Base-by-base conservation (phyloP, 2,329 filamentous ascomycete genomes). In the Colletotrichum coccodes region DNA sequence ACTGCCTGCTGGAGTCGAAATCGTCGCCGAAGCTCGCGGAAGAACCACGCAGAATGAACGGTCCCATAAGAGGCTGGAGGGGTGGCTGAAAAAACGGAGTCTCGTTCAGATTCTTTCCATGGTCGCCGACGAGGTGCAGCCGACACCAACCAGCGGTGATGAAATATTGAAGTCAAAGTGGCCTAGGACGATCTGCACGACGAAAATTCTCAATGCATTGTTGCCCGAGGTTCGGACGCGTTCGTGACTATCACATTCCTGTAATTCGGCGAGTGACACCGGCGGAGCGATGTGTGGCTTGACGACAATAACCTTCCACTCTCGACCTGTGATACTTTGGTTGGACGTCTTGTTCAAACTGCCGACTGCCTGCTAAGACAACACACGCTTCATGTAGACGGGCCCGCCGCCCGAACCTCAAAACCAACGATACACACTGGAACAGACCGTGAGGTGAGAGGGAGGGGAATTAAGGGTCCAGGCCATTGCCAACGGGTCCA, bases 41-140 rank as follows among this genome's bases (percentile, higher is more conserved):
- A 42, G 38, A 46, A 30, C 53, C 16, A 42, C 44, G 34, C 30
- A 32, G 40, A 21, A 44, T 14, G n/a, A 36, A 34, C 14, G n/a
- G 40, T 44, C 21, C 40, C 30, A 44, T 23, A 40, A 44, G 65
- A 61, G 61, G 65, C 42, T 60, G 47, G 61, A 60, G 66, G 60
- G 61, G 66, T 66, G 61, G 49, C 42, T 68, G 61, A 42, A 56
- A 30, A 68, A 68, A 49, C 66, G 66, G 66, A 66, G 66, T 60
- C 49, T 7, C 12, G 61, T 42, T 54, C 61, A 68, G 66, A 68
- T 68, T 68, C 66, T 68, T 68, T 68, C 54, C 40, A 53, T 58
- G 66, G 66, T 68, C 61, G 49, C 66, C 49, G 26, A 68, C 66
- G 66, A 68, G 32, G 28, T 68, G 66, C 66, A 68, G 54, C 54